These are phyloP conservation scores for Solanum tarijense DNA, from an alignment of 257 asterid species.

Conservation along the genomic window DNA sequence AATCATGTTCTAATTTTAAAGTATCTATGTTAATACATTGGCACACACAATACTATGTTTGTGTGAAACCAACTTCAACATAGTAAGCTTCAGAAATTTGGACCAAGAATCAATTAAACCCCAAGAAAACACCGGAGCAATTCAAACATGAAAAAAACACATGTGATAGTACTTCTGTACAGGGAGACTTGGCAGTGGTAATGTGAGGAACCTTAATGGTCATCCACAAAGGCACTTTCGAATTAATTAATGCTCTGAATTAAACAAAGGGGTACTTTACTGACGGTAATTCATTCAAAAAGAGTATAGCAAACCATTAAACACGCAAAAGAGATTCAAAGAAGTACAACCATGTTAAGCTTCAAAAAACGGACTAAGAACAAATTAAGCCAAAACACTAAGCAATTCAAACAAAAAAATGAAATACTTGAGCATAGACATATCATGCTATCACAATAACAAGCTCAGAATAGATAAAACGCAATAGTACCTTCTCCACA, in stretches of 20 bases:
- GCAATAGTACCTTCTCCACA: slow-evolving; percentile 53
- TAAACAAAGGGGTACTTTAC: background rate
- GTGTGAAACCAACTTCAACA: background rate
- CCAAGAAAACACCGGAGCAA: background rate
- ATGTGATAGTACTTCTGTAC: background rate
- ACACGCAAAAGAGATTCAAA: background rate
- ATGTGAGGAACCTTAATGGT: background rate
- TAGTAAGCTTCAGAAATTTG: background rate
- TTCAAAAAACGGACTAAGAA: background rate
- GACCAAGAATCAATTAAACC: background rate
- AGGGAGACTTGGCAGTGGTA: background rate
- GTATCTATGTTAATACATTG: background rate
- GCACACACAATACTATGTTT: background rate
- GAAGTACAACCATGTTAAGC: background rate
- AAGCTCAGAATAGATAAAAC: background rate
- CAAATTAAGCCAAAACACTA: background rate
- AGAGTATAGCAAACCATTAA: background rate
- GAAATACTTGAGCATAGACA: background rate
- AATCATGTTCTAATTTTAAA: background rate
- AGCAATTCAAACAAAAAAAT: background rate
- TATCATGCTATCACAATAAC: background rate
- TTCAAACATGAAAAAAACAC: background rate
- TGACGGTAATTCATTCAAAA: too few species aligned
- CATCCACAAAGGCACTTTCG: background rate
- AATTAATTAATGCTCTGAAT: background rate